Evolutionary conservation across 2,329 filamentous ascomycete genomes (phyloP), one percentile per base, ranked within the genome.

Genomic region (Drechslerella coelobrocha): DNA sequence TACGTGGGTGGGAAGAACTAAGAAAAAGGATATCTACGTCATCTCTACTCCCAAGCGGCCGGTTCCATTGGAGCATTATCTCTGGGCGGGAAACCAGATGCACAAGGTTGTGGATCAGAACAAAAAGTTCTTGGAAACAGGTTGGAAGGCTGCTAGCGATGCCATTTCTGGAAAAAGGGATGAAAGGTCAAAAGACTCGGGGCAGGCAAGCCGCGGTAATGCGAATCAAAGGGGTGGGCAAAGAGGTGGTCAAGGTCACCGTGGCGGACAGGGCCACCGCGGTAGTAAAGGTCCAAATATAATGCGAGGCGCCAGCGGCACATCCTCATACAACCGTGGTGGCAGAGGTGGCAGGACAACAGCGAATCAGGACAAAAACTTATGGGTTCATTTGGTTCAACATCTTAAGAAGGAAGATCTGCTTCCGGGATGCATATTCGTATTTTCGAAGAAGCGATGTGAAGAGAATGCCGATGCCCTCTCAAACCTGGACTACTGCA

Each of bases 21-120:
- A 99, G 81, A 93, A 96, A 80, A 97, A 97, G 80, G 90, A 99
- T 76, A 97, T 99, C 31, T 99, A 97, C 78, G 94, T 99, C 75
- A 99, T 99, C 61, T 97, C 94, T 0, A 99, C 94, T 0, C 88
- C 92, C 0, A 99, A 99, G 79, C 86, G 94, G 68, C 94, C 94
- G 0, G 91, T 99, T 0, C 94, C 94, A 0, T 81, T 99, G 1
- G 94, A 99, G 76, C 94, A 99, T 78, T 99, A 93, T 76, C 83
- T 99, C 0, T 99, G 94, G 94, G 92, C 92, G 2, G 89, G 89
- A 65, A 97, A 97, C 78, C 86, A 88, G 37, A 94, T 96, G 77
- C 85, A 92, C 81, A 97, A 96, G 79, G 97, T 99, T 75, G 94
- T 99, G 12, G 91, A 95, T 76, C 85, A 91, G 0, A 90, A 96